A percentile compares a stretch with the other conserved stretches of the same genome.
Conservation (phyloP, 768 basidiomycete species). For the Tephrocybe sp. region DNA sequence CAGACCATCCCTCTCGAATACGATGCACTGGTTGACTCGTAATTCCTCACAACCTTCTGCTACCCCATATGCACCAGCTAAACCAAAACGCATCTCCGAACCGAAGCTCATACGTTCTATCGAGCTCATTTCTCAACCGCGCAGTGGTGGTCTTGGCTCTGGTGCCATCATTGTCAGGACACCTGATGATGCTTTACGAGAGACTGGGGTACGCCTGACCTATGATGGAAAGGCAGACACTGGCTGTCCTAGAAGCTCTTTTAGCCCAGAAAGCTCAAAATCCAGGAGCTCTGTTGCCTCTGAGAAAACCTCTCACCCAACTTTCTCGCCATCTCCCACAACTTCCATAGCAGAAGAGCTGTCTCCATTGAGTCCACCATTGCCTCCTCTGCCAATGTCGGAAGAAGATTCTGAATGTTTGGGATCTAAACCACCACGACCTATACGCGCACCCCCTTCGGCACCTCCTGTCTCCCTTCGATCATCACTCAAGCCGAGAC, state of each 20-base stretch:
- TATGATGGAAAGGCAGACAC: conserved; percentile 23
- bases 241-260: not conserved
- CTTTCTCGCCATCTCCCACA: conserved; percentile 4
- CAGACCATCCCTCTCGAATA: conserved; percentile 38
- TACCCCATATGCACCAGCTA: conserved; percentile 29
- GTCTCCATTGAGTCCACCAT: conserved; percentile 45
- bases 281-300: conserved; percentile 13
- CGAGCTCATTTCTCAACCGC: conserved; percentile 34
- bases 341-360: conserved; percentile 15
- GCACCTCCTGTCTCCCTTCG: conserved; percentile 23
- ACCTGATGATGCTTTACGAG: conserved; percentile 72
- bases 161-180: conserved; percentile 78
- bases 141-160: conserved; percentile 55
- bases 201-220: conserved; percentile 42
- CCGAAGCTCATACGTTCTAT: conserved; percentile 41
- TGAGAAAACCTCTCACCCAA: conserved; percentile 1
- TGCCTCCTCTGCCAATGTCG: conserved; percentile 50
- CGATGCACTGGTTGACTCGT: conserved; percentile 54
- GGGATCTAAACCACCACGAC: conserved; percentile 33
- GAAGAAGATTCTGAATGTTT: conserved; percentile 27
- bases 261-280: conserved; percentile 2
- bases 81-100: conserved; percentile 37
- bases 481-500: conserved; percentile 37
- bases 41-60: conserved; percentile 30
- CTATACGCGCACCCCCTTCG: conserved; percentile 23